phyloP scores from a whole-genome alignment of 148 eudicot species.

The Dianthus caryophyllus region DNA sequence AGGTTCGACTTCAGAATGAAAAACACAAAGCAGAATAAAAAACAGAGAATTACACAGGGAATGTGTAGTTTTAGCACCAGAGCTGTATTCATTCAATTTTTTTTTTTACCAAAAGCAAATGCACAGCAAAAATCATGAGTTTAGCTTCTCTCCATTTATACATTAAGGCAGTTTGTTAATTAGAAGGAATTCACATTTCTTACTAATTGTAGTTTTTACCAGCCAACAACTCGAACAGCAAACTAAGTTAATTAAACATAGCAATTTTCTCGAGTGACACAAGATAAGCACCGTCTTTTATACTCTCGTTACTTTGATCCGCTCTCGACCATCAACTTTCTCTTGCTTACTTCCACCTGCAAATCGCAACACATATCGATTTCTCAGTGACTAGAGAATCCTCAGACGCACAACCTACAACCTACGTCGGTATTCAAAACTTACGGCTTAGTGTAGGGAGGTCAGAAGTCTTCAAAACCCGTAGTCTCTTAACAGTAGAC shows the following conservation, averaged over 20 bases:
- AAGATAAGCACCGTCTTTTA: conserved; percentile 5
- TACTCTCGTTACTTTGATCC: conserved; percentile 18
- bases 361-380: conserved; percentile 1
- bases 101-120: conserved; percentile 22
- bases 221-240: conserved; percentile 16
- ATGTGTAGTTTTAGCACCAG: no score
- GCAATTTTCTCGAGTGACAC: background rate
- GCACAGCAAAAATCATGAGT: conserved; percentile 26
- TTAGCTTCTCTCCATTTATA: conserved; percentile 25
- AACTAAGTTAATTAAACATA: conserved; percentile 17
- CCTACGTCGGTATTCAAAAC: conserved; percentile 21
- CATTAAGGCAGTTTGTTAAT: conserved; percentile 15
- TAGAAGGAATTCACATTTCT: conserved; percentile 25
- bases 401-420: background rate
- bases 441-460: conserved; percentile 55
- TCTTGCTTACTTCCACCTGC: conserved; percentile 26
- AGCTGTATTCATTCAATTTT: no score
- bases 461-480: conserved; percentile 82
- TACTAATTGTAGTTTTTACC: conserved; percentile 12
- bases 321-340: conserved; percentile 23
- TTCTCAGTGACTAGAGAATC: background rate
- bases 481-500: conserved; percentile 84
- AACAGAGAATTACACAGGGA: no score
- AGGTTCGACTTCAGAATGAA: no score
- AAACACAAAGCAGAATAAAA: no score